A percentile compares a stretch with the other conserved stretches of the same genome.
Conservation (phyloP, 306 rosid genomes). For the Rosa lucieae region DNA sequence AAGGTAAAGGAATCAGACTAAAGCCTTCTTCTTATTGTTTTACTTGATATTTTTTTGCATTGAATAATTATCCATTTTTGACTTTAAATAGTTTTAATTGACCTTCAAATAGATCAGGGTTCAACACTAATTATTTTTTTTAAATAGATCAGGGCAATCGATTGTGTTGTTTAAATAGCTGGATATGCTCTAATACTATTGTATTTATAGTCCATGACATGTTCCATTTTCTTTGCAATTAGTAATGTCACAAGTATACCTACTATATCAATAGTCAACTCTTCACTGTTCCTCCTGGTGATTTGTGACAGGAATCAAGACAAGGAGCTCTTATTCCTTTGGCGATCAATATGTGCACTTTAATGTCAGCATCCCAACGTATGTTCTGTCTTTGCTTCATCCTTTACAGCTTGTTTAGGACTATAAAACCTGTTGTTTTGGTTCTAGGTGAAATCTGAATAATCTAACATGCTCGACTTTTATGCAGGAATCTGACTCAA, state of each 20-base stretch:
- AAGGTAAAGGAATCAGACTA: constrained; percentile 52
- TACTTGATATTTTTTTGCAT: not conserved
- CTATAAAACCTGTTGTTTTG: not conserved
- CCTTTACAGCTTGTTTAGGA: not conserved
- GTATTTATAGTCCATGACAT: not conserved
- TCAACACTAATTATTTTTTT: not conserved
- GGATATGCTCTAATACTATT: not conserved
- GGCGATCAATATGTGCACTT: constrained; percentile 95
- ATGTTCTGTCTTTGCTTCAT: constrained; percentile 18
- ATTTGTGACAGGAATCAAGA: constrained; percentile 60
- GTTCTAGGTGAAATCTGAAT: not conserved
- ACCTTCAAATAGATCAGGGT: not conserved
- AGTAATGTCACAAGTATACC: not conserved
- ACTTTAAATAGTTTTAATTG: not conserved
- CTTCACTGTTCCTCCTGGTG: not conserved
- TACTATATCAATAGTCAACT: not conserved
- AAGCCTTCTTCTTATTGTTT: not conserved
- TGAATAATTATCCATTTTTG: not conserved
- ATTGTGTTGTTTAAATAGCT: not conserved
- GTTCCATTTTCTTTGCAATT: not conserved
- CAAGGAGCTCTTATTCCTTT: constrained; percentile 54
- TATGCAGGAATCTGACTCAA: constrained; percentile 63
- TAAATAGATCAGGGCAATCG: not conserved
- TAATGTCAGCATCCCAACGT: constrained; percentile 78
- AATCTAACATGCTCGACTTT: not conserved